phyloP scores from a whole-genome alignment of 768 basidiomycete genomes.

The Suillus discolor region DNA sequence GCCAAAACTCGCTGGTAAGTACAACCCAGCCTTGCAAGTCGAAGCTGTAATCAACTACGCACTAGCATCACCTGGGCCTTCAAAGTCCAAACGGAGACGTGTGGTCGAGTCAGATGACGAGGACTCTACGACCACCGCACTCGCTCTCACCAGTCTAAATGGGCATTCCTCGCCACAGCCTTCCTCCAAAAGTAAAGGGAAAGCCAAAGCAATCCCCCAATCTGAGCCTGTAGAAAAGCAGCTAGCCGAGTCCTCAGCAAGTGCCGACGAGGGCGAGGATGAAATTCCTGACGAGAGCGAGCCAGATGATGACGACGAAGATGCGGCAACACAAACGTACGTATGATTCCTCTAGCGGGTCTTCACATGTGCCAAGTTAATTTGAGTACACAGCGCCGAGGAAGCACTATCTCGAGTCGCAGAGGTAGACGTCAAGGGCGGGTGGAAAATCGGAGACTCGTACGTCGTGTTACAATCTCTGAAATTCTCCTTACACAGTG shows the following conservation, averaged over 20 bases:
- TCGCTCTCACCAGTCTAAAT: constrained; percentile 5
- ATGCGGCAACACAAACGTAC: constrained; percentile 66
- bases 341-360: constrained; percentile 13
- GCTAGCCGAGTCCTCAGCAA: constrained; percentile 35
- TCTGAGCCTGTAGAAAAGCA: constrained; percentile 29
- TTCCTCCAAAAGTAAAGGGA: constrained; percentile 18
- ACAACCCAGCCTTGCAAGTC: constrained; percentile 14
- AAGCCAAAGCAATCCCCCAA: constrained; percentile 20
- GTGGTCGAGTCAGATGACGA: constrained; percentile 61
- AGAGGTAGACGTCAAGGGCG: constrained; percentile 77
- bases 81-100: constrained; percentile 51
- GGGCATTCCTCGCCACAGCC: constrained; percentile 4
- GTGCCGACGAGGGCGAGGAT: constrained; percentile 42
- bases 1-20: constrained; percentile 20
- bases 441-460: constrained; percentile 87
- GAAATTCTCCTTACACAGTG: constrained; percentile 3
- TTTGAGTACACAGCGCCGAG: constrained; percentile 50
- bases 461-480: constrained; percentile 41
- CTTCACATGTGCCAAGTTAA: constrained; percentile 7
- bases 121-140: constrained; percentile 17
- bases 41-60: constrained; percentile 6
- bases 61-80: constrained; percentile 26
- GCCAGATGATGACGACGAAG: constrained; percentile 47
- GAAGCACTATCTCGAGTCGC: constrained; percentile 58
- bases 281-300: constrained; percentile 40